Conservation (phyloP, 2,329 filamentous ascomycete genomes). For the Elsinoe arachidis region DNA sequence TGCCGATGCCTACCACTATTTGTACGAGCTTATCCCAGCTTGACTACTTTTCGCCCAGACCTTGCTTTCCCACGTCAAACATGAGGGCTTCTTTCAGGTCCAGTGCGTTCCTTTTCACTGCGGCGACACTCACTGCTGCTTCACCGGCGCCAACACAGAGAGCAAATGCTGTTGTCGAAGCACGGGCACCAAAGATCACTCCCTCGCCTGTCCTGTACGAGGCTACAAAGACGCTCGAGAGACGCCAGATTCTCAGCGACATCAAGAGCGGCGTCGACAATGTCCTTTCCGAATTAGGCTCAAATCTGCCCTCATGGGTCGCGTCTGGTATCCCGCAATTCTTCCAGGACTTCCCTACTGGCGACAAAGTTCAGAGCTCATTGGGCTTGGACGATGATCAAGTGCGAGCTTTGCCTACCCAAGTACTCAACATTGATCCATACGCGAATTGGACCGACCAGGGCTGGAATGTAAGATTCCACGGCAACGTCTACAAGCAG, state of each 20-base stretch:
- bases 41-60: constrained; percentile 8
- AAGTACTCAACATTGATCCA: constrained; percentile 60
- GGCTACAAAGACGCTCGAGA: constrained; percentile 34
- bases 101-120: constrained; percentile 20
- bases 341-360: constrained; percentile 57
- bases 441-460: constrained; percentile 68
- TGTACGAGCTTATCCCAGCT: constrained; percentile 1
- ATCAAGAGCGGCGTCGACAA: constrained; percentile 35
- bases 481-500: constrained; percentile 74
- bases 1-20: background rate
- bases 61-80: background rate
- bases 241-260: constrained; percentile 44
- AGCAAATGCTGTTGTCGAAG: constrained; percentile 15
- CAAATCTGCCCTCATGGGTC: constrained; percentile 51
- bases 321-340: constrained; percentile 57
- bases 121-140: constrained; percentile 21
- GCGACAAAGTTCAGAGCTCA: constrained; percentile 49
- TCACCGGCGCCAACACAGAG: constrained; percentile 18
- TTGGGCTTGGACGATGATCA: constrained; percentile 52
- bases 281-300: constrained; percentile 43
- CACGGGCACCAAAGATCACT: constrained; percentile 40
- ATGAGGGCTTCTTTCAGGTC: background rate
- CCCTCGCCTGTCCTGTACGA: constrained; percentile 36
- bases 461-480: constrained; percentile 68
- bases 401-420: constrained; percentile 55